Evolutionary conservation across 345 rosid species (phyloP).

Genomic region (Hibiscus syriacus): DNA sequence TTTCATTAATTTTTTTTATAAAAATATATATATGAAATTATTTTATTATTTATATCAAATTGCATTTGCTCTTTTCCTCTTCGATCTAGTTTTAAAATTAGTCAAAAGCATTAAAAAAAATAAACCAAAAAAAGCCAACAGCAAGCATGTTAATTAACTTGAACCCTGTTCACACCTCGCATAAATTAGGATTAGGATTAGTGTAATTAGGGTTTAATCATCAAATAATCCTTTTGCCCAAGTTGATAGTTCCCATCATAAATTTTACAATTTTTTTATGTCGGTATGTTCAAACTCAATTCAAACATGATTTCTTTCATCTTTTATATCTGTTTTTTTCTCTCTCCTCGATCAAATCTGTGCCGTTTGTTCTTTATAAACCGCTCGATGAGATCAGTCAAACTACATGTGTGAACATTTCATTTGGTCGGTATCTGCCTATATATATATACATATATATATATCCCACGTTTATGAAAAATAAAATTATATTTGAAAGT

Average conservation of each 20-base stretch:
- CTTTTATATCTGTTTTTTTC: neutral
- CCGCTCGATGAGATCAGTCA: neutral
- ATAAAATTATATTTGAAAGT: too few species aligned
- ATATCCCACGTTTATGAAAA: too few species aligned
- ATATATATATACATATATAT: too few species aligned
- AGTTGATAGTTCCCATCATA: neutral
- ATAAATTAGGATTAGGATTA: neutral
- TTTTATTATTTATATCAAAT: neutral
- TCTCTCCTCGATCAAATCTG: neutral
- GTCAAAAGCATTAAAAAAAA: neutral
- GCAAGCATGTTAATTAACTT: neutral
- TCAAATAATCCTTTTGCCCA: neutral
- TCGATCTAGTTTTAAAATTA: neutral
- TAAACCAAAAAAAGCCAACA: neutral
- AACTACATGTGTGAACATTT: constrained; percentile 12
- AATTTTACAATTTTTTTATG: neutral
- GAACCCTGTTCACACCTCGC: neutral
- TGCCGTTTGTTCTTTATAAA: neutral
- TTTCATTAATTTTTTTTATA: neutral
- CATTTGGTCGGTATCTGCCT: neutral
- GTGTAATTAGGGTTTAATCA: neutral
- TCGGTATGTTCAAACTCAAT: constrained; percentile 14
- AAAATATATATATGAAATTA: too few species aligned
- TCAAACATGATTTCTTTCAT: constrained; percentile 17
- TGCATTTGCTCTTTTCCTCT: neutral